Conservation (phyloP, 768 basidiomycete genomes). For the Pulveroboletus ravenelii region DNA sequence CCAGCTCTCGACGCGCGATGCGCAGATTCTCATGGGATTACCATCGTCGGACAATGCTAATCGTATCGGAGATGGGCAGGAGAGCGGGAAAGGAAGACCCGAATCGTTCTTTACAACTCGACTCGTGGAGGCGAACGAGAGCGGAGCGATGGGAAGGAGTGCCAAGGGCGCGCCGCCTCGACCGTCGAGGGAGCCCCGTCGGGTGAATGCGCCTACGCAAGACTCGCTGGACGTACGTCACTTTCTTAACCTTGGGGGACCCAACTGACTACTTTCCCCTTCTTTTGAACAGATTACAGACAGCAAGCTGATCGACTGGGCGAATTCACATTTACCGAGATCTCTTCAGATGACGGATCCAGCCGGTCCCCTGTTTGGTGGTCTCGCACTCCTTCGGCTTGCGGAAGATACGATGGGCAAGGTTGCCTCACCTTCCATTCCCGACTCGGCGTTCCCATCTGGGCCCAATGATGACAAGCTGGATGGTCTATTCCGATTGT, state of each 20-base stretch:
- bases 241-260: background rate
- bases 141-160: conserved; percentile 14
- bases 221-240: conserved; percentile 16
- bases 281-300: conserved; percentile 33
- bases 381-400: conserved; percentile 77
- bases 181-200: conserved; percentile 62
- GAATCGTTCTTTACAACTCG: conserved; percentile 56
- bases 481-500: conserved; percentile 82
- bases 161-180: conserved; percentile 48
- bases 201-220: conserved; percentile 32
- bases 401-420: conserved; percentile 76
- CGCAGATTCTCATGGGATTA: conserved; percentile 69
- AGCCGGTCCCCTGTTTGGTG: conserved; percentile 47
- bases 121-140: conserved; percentile 16
- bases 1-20: conserved; percentile 75
- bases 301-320: conserved; percentile 73
- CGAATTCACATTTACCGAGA: conserved; percentile 76
- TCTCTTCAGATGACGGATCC: conserved; percentile 51
- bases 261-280: background rate
- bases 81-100: conserved; percentile 45
- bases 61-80: conserved; percentile 18
- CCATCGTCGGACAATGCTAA: conserved; percentile 25
- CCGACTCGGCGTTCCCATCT: conserved; percentile 72
- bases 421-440: conserved; percentile 63
- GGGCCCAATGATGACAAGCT: conserved; percentile 71